Percentiles rank a stretch among this genome's conserved stretches.
Conservation (phyloP, 495 filamentous ascomycete species). For the Penicillium ucsense region DNA sequence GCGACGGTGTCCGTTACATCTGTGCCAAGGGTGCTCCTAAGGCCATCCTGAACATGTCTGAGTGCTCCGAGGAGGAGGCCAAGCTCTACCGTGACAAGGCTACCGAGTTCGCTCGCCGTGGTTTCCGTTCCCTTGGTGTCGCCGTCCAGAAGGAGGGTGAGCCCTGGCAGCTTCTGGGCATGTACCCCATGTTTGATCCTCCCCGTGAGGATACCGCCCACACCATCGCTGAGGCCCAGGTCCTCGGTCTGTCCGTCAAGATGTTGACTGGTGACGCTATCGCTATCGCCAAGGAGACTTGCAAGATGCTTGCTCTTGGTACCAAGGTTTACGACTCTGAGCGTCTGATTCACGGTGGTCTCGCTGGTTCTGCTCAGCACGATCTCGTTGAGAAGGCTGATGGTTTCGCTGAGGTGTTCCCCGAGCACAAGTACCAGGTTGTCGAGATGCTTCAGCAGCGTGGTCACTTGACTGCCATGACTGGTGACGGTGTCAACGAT, state of each 20-base stretch:
- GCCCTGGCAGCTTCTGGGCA: slow-evolving; percentile 60
- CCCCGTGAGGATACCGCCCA: slow-evolving; percentile 70
- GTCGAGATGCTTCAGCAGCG: slow-evolving; percentile 67
- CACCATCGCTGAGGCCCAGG: slow-evolving; percentile 68
- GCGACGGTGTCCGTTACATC: slow-evolving; percentile 56
- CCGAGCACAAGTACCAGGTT: slow-evolving; percentile 72
- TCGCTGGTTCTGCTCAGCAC: slow-evolving; percentile 62
- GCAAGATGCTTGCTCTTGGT: slow-evolving; percentile 68
- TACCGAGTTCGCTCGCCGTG: slow-evolving; percentile 64
- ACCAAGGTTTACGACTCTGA: slow-evolving; percentile 75
- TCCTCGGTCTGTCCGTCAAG: slow-evolving; percentile 67
- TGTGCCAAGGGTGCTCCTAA: slow-evolving; percentile 69
- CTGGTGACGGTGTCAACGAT: slow-evolving; percentile 68
- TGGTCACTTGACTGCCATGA: slow-evolving; percentile 68
- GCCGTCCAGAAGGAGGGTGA: slow-evolving; percentile 58
- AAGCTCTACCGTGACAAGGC: slow-evolving; percentile 60
- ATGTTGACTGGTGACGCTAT: slow-evolving; percentile 76
- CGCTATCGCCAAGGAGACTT: slow-evolving; percentile 71
- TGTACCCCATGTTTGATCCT: slow-evolving; percentile 73
- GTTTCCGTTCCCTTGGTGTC: slow-evolving; percentile 74
- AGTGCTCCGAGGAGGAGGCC: slow-evolving; percentile 55
- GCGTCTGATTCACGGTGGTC: slow-evolving; percentile 64
- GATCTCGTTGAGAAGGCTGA: slow-evolving; percentile 68
- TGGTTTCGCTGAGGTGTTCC: slow-evolving; percentile 69
- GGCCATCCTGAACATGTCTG: slow-evolving; percentile 56